Base-by-base conservation (phyloP, 352 stramenopile genomes). In the Phytophthora europaea region DNA sequence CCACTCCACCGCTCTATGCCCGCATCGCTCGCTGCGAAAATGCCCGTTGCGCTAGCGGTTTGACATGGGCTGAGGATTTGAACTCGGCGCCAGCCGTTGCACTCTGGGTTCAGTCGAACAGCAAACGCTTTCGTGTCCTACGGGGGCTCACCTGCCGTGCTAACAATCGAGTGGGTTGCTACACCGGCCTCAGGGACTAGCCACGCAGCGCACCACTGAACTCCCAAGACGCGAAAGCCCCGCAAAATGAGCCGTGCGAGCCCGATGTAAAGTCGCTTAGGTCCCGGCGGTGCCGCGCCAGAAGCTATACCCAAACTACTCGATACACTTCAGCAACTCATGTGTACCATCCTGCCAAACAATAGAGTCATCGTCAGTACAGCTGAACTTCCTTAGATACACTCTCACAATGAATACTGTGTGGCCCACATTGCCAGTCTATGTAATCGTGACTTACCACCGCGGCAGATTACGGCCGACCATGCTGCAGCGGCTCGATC, bases 1-100 rank as follows among this genome's bases (percentile, higher is more conserved):
- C 58, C 8, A 20, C 4, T 15, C 12, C 51, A 62, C 70, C 38
- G 23, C 55, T 72, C 33, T 76, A 62, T 70, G 63, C 43, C 12
- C 67, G 31, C 58, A 36, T 28, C 34, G 12, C 20, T 63, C 28
- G 56, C 48, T 61, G 48, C 54, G 54, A 61, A 66, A 72, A 20
- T 13, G 36, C 36, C 12, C 13, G 36, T 45, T 45, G 36, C 36
- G 3, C 36, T 45, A 15, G 9, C 36, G 36, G 36, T 45, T 45
- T 73, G 59, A 73, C 65, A 70, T 59, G 40, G 65, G 7, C 69
- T 61, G 50, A 63, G 36, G 63, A 76, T 67, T 74, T 74, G 64
- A 26, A 34, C 59, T n/a, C 61, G 4, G n/a, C 48, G 34, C 65
- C 64, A 71, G 55, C 43, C 54, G 58, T 50, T 50, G 43, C 55